Conservation (phyloP, 2,329 filamentous ascomycete species). For the Hypoxylon sp. region DNA sequence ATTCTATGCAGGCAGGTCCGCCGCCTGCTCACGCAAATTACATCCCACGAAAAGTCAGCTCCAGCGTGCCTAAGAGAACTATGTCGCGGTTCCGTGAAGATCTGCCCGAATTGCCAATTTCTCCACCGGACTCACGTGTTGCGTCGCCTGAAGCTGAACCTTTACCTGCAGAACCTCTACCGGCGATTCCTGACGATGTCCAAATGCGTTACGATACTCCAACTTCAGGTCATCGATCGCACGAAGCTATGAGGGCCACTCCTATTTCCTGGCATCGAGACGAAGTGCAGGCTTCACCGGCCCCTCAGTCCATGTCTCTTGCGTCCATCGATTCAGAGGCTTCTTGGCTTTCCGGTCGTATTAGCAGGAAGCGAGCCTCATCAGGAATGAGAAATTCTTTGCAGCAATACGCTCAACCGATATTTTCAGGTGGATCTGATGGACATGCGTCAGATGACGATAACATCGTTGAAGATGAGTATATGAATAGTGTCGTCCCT, state of each 20-base stretch:
- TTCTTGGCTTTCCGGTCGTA: slow-evolving; percentile 91
- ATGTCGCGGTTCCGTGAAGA: slow-evolving; percentile 95
- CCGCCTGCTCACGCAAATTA: slow-evolving; percentile 55
- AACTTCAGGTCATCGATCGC: slow-evolving; percentile 61
- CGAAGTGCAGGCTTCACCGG: slow-evolving; percentile 65
- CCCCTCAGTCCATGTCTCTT: slow-evolving; percentile 83
- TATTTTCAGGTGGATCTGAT: slow-evolving; percentile 67
- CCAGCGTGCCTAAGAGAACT: slow-evolving; percentile 78
- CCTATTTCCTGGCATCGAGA: slow-evolving; percentile 62
- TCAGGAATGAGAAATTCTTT: slow-evolving; percentile 60
- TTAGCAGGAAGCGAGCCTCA: slow-evolving; percentile 64
- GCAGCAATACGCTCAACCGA: slow-evolving; percentile 57
- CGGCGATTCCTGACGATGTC: slow-evolving; percentile 55
- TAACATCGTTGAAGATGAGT: slow-evolving; percentile 81
- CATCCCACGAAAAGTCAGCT: slow-evolving; percentile 55
- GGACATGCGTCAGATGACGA: slow-evolving; percentile 68
- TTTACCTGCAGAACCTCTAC: slow-evolving; percentile 52
- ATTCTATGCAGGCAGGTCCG: slow-evolving; percentile 76
- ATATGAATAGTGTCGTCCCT: slow-evolving; percentile 70
- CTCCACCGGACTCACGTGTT: slow-evolving; percentile 85
- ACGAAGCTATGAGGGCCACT: slow-evolving; percentile 61
- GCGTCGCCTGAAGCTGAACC: slow-evolving; percentile 79
- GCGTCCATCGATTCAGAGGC: slow-evolving; percentile 96
- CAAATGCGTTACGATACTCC: slow-evolving; percentile 63
- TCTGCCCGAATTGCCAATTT: slow-evolving; percentile 86